Evolutionary conservation across 495 filamentous ascomycete genomes (phyloP).

Genomic region (Tuber brumale): DNA sequence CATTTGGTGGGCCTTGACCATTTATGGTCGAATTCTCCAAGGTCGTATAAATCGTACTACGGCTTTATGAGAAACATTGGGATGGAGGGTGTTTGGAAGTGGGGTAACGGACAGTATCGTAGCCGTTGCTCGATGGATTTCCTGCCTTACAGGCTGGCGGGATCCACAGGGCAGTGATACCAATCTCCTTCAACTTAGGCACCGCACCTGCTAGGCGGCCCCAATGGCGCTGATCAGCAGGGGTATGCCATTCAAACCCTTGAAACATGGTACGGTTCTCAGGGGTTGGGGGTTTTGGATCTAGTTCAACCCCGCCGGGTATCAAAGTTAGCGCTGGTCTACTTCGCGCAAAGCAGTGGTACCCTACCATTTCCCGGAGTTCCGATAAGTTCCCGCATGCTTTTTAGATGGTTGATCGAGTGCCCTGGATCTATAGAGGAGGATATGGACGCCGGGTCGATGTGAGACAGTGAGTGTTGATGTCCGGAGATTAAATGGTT

Average conservation of each 20-base stretch:
- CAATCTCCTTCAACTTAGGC: conserved; percentile 53
- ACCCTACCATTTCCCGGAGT: not conserved
- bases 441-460: not conserved
- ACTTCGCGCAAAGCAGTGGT: not conserved
- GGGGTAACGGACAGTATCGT: conserved; percentile 51
- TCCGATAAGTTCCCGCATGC: not conserved
- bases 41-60: conserved; percentile 63
- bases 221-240: conserved; percentile 60
- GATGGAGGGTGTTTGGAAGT: not conserved
- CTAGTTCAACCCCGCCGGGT: not conserved
- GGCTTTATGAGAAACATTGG: not conserved
- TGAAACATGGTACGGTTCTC: conserved; percentile 62
- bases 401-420: not conserved
- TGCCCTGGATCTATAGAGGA: not conserved
- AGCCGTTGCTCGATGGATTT: conserved; percentile 60
- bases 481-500: not conserved
- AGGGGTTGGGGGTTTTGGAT: conserved; percentile 39
- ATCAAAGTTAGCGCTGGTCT: not conserved
- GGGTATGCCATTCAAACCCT: conserved; percentile 70
- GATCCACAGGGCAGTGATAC: conserved; percentile 63
- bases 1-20: conserved; percentile 60
- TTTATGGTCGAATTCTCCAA: conserved; percentile 73
- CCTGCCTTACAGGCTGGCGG: conserved; percentile 68
- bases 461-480: not conserved
- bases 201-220: conserved; percentile 52